phyloP scores from a whole-genome alignment of 2,329 filamentous ascomycete genomes.

The Nannizziopsis arthrosporioides region DNA sequence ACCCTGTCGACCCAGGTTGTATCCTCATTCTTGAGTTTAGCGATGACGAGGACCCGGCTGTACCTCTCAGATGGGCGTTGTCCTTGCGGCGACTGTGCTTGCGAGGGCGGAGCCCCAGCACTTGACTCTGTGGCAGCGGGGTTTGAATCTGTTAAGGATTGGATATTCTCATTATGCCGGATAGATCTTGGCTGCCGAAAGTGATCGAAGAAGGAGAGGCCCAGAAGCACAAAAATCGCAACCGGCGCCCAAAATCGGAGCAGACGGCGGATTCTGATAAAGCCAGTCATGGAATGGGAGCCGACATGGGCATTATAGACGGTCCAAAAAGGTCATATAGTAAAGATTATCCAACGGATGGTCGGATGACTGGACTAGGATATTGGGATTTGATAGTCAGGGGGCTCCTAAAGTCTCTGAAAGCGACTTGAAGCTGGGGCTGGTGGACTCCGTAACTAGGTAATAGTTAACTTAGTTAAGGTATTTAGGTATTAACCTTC shows the following conservation, averaged over 20 bases:
- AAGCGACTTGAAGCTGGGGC: background rate
- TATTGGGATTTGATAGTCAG: background rate
- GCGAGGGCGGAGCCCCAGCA: background rate
- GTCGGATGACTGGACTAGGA: no score
- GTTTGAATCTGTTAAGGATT: background rate
- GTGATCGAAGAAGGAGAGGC: background rate
- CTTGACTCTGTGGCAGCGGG: background rate
- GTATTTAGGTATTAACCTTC: no score
- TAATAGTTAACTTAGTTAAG: no score
- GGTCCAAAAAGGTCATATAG: no score
- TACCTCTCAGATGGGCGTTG: conserved; percentile 27
- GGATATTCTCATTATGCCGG: no score
- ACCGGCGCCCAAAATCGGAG: background rate
- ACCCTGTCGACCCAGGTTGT: conserved; percentile 42
- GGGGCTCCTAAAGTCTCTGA: background rate
- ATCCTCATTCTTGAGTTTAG: conserved; percentile 42
- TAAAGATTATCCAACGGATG: background rate
- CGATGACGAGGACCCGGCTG: conserved; percentile 44
- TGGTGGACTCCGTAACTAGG: no score
- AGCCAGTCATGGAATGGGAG: no score
- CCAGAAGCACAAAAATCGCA: background rate
- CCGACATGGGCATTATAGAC: no score
- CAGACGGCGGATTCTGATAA: no score
- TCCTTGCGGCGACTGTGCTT: background rate
- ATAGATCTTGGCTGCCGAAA: no score